Evolutionary conservation across 176 grass and related monocot species (phyloP), one percentile per base, ranked within the genome.

Genomic region (Carex kokanica): DNA sequence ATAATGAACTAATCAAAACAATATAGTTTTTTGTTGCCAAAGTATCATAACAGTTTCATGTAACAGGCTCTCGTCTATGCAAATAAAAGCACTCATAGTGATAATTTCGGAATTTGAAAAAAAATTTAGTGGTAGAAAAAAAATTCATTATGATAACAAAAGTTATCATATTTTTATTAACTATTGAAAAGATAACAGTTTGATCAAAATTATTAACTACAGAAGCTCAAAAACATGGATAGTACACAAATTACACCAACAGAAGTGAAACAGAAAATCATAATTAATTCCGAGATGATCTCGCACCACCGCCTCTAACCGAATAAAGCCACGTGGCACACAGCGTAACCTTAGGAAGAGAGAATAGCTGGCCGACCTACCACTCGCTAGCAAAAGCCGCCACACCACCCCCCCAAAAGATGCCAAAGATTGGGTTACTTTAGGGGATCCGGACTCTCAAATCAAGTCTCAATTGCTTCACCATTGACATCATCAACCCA

Each of bases 321-420:
- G 47, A 56, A 78, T 56, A 78, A 74, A 32, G 73, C 49, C 78
- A 81, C 78, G 78, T 81, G 78, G 78, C 78, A 81, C 16, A 45
- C 9, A 41, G 78, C 38, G 40, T 14, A 64, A 81, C 73, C 73
- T 16, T 51, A 55, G 47, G 72, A 77, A 78, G 49, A 78, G 41
- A 78, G 51, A 78, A 61, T 21, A 63, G 34, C 77, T 38, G 57
- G 58, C 55, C 56, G 78, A 81, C 78, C 78, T 81, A 61, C 57
- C 78, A 63, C 55, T 81, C 27, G 13, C 1, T 11, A 62, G 6
- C 73, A 29, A 55, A 54, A 55, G 73, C 73, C 49, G 49, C 73
- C 73, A 55, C 73, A 54, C 72, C 43, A 40, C 45, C 9, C 67
- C 71, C 45, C n/a, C n/a, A n/a, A n/a, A n/a, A n/a, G n/a, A n/a